A percentile compares a stretch with the other conserved stretches of the same genome.
These are phyloP conservation scores for Nannizziopsis arthrosporioides DNA, from an alignment of 2,329 filamentous ascomycete genomes.

Conservation along the genomic window DNA sequence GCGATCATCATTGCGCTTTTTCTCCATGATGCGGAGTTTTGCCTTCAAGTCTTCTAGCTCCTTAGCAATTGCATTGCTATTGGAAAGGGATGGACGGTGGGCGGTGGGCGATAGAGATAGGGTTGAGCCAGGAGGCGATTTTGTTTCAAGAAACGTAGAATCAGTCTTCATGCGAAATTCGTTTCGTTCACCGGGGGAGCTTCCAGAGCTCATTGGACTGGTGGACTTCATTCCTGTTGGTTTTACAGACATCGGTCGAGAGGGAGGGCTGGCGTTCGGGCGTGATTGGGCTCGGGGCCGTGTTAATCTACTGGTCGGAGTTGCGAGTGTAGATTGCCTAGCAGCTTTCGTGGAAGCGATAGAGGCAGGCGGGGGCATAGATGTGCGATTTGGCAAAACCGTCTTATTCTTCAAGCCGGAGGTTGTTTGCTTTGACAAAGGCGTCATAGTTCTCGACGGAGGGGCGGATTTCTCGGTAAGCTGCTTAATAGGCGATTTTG, in stretches of 20 bases:
- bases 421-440: conserved; percentile 35
- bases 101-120: conserved; percentile 10
- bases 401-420: conserved; percentile 42
- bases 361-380: conserved; percentile 50
- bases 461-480: conserved; percentile 46
- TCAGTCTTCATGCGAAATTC: conserved; percentile 16
- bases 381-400: conserved; percentile 46
- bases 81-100: conserved; percentile 34
- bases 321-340: conserved; percentile 29
- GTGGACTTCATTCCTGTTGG: conserved; percentile 20
- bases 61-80: conserved; percentile 43
- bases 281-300: conserved; percentile 4
- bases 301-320: conserved; percentile 3
- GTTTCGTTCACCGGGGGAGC: conserved; percentile 20
- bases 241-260: conserved; percentile 28
- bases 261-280: conserved; percentile 3
- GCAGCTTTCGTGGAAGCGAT: conserved; percentile 25
- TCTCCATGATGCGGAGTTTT: conserved; percentile 76
- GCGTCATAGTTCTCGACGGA: conserved; percentile 43
- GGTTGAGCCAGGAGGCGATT: conserved; percentile 19
- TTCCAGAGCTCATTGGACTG: conserved; percentile 20
- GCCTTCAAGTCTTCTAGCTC: conserved; percentile 81
- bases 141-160: conserved; percentile 4
- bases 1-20: conserved; percentile 72
- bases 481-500: conserved; percentile 70